Conservation (phyloP, 2,329 filamentous ascomycete genomes). For the Pseudogymnoascus destructans region DNA sequence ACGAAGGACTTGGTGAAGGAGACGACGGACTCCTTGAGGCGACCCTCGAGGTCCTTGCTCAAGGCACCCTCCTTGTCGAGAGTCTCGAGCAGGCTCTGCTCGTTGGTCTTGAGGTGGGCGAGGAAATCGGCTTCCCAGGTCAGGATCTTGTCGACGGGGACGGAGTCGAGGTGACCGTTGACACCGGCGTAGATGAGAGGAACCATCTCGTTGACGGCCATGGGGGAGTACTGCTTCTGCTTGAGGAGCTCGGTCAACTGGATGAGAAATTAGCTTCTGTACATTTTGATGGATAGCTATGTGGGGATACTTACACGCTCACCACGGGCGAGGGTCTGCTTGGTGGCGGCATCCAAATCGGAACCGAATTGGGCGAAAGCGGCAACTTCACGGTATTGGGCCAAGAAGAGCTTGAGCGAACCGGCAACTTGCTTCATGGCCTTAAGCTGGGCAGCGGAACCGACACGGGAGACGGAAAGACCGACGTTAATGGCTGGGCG, state of each 20-base stretch:
- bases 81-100: slow-evolving; percentile 66
- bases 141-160: slow-evolving; percentile 85
- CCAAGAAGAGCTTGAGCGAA: slow-evolving; percentile 99
- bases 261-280: slow-evolving; percentile 18
- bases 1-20: slow-evolving; percentile 92
- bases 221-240: slow-evolving; percentile 99
- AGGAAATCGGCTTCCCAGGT: slow-evolving; percentile 94
- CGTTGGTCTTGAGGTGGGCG: slow-evolving; percentile 79
- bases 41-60: slow-evolving; percentile 84
- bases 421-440: slow-evolving; percentile 99
- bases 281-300: slow-evolving; percentile 11
- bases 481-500: slow-evolving; percentile 99
- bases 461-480: slow-evolving; percentile 99
- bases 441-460: slow-evolving; percentile 98
- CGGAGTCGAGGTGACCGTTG: slow-evolving; percentile 81
- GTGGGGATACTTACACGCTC: slow-evolving; percentile 61
- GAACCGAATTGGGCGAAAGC: slow-evolving; percentile 99
- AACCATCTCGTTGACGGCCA: slow-evolving; percentile 99
- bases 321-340: slow-evolving; percentile 96
- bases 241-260: slow-evolving; percentile 91
- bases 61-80: slow-evolving; percentile 94
- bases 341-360: slow-evolving; percentile 95
- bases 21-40: slow-evolving; percentile 62
- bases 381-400: slow-evolving; percentile 99
- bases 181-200: slow-evolving; percentile 98